phyloP scores from a whole-genome alignment of 2,329 filamentous ascomycete genomes.

The Fusarium sulawesiense region DNA sequence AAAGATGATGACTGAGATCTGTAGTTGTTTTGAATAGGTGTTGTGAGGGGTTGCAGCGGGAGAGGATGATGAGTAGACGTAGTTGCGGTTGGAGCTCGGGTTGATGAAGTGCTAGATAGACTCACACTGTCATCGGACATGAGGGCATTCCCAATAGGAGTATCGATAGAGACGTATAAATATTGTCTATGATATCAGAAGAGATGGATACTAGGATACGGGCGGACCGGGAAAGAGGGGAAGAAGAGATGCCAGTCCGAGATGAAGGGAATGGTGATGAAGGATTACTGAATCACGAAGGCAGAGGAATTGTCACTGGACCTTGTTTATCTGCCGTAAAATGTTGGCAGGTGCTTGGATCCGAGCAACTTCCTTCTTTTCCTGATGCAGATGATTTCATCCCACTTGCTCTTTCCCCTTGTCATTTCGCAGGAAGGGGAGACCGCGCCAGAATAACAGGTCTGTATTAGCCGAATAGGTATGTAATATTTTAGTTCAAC shows the following conservation, averaged over 20 bases:
- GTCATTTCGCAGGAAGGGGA: neutral
- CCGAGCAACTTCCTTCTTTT: neutral
- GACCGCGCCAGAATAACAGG: neutral
- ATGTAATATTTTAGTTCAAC: constrained; percentile 7
- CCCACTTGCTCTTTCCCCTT: neutral
- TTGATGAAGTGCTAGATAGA: constrained; percentile 10
- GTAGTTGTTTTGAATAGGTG: neutral
- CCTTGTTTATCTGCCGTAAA: neutral
- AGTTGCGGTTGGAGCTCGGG: neutral
- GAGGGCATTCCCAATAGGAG: constrained; percentile 16
- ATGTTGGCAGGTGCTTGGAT: neutral
- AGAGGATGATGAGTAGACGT: neutral
- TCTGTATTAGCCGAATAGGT: no score
- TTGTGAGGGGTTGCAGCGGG: neutral
- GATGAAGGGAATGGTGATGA: constrained; percentile 9
- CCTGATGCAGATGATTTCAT: neutral
- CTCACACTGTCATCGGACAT: constrained; percentile 20
- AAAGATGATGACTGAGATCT: neutral
- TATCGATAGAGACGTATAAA: constrained; percentile 1
- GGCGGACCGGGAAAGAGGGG: neutral
- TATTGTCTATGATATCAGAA: constrained; percentile 3
- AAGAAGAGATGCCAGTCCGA: constrained; percentile 4
- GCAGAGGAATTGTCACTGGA: neutral
- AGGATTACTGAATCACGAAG: constrained; percentile 1
- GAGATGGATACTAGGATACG: constrained; percentile 15